Base-by-base conservation (phyloP, 1,284 basidiomycete genomes). In the Tremellales sp. region DNA sequence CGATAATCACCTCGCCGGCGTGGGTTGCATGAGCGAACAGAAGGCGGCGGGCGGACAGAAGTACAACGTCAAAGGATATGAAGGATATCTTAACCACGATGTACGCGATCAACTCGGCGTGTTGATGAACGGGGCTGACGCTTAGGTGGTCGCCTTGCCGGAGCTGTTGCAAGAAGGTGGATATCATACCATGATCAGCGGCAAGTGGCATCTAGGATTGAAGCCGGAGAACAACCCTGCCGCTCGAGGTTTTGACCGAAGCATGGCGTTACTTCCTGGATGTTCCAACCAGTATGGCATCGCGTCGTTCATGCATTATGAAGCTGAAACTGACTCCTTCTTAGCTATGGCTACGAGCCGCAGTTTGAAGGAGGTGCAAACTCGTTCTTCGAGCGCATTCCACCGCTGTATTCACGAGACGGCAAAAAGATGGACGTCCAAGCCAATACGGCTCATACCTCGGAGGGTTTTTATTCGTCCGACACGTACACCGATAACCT, bases 141-240 rank as follows among this genome's bases (percentile, higher is more conserved):
- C 11, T 48, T 42, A 17, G n/a, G 29, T 33, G 8, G 29, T 33
- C 29, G 29, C 29, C 15, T 46, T 68, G n/a, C 66, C 66, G 6
- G 66, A 65, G 33, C 56, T 68, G 31, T 40, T 68, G 22, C 35
- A 43, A 10, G 65, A 68, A 46, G 51, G 52, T 3, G 60, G 58
- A 4, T 59, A 59, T 29, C 40, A 51, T 21, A 59, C 54, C n/a
- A 40, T 59, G 39, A 56, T 59, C 50, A 51, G 51, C 1, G 57
- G 54, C 19, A 67, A 68, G 51, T 70, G 68, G 68, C 68, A 70
- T 47, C 57, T 70, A 10, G 68, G 68, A n/a, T 57, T 70, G 54
- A 54, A 11, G 33, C 46, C 29, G 48, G 65, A 23, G 41, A 49
- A 26, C 40, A 58, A 15, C 56, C 68, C 31, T 40, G 49, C 40